A percentile compares a stretch with the other conserved stretches of the same genome.
phyloP scores from a whole-genome alignment of 768 basidiomycete species.

The Trametes cubensis region DNA sequence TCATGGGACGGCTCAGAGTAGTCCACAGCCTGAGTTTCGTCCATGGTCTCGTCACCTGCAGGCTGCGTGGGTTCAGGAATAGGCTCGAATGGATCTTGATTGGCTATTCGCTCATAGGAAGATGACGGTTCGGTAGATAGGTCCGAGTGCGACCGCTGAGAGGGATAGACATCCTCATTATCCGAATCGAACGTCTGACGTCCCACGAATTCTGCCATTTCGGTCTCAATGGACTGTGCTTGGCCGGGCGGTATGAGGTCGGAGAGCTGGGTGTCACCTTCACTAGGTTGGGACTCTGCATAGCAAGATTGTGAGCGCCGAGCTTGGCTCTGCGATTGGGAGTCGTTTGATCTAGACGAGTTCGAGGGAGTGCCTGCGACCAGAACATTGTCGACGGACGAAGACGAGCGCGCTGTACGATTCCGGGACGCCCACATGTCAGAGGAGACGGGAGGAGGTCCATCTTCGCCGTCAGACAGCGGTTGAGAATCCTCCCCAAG shows the following conservation, averaged over 20 bases:
- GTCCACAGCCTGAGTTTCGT: background rate
- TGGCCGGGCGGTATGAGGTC: slow-evolving; percentile 21
- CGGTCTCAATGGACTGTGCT: slow-evolving; percentile 1
- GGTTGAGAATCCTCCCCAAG: slow-evolving; percentile 39
- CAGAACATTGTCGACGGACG: slow-evolving; percentile 35
- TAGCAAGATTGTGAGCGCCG: background rate
- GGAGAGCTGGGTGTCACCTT: slow-evolving; percentile 12
- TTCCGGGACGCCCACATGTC: slow-evolving; percentile 1
- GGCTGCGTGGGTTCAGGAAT: slow-evolving; percentile 19
- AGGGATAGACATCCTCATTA: background rate
- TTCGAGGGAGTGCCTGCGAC: slow-evolving; percentile 55
- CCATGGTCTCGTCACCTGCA: background rate
- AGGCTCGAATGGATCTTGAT: slow-evolving; percentile 14
- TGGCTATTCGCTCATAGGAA: slow-evolving; percentile 23
- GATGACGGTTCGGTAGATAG: slow-evolving; percentile 22
- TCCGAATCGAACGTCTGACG: background rate
- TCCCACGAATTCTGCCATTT: background rate
- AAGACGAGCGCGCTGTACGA: background rate
- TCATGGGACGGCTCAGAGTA: slow-evolving; percentile 9
- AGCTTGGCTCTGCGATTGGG: slow-evolving; percentile 31
- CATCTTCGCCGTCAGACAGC: slow-evolving; percentile 18
- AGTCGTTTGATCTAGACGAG: slow-evolving; percentile 40
- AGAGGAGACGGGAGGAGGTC: slow-evolving; percentile 12
- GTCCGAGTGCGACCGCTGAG: slow-evolving; percentile 6
- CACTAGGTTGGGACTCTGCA: background rate